phyloP scores from a whole-genome alignment of 495 filamentous ascomycete genomes.

The Tuber umbilicatum region DNA sequence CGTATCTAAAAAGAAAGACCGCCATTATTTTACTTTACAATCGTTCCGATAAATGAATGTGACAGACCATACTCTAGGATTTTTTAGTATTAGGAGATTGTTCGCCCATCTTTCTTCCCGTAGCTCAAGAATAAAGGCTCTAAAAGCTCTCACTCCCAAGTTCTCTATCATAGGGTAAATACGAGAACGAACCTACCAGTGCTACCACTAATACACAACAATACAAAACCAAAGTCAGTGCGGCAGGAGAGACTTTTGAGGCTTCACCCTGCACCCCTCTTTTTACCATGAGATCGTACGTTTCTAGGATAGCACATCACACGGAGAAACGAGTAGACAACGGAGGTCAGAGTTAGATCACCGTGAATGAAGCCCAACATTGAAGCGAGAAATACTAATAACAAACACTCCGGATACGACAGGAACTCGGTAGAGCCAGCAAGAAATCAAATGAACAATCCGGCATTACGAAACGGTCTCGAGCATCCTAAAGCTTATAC shows the following conservation, averaged over 20 bases:
- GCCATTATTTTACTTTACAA: neutral
- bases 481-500: neutral
- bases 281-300: neutral
- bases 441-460: neutral
- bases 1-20: neutral
- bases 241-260: neutral
- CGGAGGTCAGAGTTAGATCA: neutral
- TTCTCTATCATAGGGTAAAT: neutral
- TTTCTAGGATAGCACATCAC: neutral
- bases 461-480: neutral
- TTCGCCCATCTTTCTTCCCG: neutral
- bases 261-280: neutral
- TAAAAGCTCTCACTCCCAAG: no score
- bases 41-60: neutral
- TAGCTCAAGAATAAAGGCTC: neutral
- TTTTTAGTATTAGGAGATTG: neutral
- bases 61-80: neutral
- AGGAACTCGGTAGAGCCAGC: neutral
- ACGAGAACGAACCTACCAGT: no score
- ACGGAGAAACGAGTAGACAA: neutral
- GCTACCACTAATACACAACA: no score
- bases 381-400: neutral
- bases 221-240: neutral
- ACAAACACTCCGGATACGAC: neutral
- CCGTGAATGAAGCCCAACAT: neutral